A percentile compares a stretch with the other conserved stretches of the same genome.
phyloP scores from a whole-genome alignment of 2,329 filamentous ascomycete genomes.

The Colletotrichum navitas region DNA sequence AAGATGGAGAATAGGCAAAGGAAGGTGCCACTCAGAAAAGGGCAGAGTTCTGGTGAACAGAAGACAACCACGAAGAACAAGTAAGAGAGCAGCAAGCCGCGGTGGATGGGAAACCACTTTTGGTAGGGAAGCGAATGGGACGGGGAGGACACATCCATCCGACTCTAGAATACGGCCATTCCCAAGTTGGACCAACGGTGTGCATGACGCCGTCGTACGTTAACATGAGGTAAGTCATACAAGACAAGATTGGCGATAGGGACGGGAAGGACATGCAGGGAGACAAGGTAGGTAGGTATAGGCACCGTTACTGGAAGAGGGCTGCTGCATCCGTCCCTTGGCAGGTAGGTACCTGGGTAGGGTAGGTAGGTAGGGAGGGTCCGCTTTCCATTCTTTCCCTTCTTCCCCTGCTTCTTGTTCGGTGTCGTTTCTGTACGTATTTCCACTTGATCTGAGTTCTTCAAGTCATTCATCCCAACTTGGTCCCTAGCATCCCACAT shows the following conservation, averaged over 20 bases:
- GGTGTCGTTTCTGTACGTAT: neutral
- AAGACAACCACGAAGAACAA: neutral
- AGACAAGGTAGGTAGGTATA: neutral
- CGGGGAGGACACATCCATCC: constrained; percentile 5
- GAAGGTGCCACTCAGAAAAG: neutral
- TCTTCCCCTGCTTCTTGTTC: neutral
- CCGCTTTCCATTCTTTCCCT: neutral
- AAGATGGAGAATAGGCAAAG: neutral
- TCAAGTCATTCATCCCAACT: constrained; percentile 40
- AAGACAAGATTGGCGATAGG: neutral
- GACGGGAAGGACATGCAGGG: neutral
- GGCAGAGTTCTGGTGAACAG: neutral
- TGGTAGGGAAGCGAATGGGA: neutral
- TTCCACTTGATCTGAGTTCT: neutral
- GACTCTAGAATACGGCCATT: constrained; percentile 31
- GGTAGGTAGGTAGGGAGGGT: too few relatives aligned
- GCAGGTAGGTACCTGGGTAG: neutral
- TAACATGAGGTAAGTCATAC: neutral
- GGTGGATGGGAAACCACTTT: neutral
- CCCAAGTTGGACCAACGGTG: constrained; percentile 20
- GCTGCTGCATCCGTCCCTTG: neutral
- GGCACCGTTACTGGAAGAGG: constrained; percentile 5
- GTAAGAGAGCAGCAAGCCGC: neutral
- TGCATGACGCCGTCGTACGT: constrained; percentile 30
- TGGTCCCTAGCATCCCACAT: neutral